Conservation (phyloP, 192 early-diverging fungal species). For the Backusella morwellensis region DNA sequence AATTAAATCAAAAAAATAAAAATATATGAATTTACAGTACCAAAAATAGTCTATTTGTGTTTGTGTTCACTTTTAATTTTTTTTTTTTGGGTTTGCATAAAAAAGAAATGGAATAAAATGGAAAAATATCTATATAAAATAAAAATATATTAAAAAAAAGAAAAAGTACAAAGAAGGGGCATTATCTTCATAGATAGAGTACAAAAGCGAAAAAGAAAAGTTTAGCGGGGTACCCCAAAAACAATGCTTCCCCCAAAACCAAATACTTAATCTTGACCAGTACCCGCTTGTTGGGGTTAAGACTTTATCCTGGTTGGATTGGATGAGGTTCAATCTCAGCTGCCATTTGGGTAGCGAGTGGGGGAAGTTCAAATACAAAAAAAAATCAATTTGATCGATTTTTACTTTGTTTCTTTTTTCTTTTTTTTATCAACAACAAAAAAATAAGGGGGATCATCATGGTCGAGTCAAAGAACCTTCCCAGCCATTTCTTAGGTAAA, state of each 20-base stretch:
- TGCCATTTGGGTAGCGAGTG: not conserved
- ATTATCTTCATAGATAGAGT: not conserved
- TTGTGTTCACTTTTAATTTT: not conserved
- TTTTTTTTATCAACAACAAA: not conserved
- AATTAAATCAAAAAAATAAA: conserved; percentile 6
- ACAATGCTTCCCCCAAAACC: conserved; percentile 9
- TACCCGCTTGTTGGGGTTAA: conserved; percentile 17
- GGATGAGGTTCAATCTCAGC: conserved; percentile 6
- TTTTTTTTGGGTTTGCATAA: conserved; percentile 1
- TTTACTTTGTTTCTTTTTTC: conserved; percentile 1
- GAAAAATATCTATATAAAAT: not conserved
- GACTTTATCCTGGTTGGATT: not conserved
- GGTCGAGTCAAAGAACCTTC: conserved; percentile 18
- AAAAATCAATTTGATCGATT: not conserved
- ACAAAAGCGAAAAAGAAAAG: not conserved
- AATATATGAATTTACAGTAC: conserved; percentile 2
- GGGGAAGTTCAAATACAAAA: conserved; percentile 7
- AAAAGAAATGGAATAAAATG: not conserved
- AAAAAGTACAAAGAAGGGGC: not conserved
- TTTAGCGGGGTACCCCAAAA: conserved; percentile 10
- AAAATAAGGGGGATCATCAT: conserved; percentile 8
- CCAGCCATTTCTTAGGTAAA: conserved; percentile 24
- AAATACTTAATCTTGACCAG: not conserved
- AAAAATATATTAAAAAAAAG: not conserved
- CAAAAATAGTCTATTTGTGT: not conserved